Base-by-base conservation (phyloP, 2,329 filamentous ascomycete species). In the Fusarium sp. region DNA sequence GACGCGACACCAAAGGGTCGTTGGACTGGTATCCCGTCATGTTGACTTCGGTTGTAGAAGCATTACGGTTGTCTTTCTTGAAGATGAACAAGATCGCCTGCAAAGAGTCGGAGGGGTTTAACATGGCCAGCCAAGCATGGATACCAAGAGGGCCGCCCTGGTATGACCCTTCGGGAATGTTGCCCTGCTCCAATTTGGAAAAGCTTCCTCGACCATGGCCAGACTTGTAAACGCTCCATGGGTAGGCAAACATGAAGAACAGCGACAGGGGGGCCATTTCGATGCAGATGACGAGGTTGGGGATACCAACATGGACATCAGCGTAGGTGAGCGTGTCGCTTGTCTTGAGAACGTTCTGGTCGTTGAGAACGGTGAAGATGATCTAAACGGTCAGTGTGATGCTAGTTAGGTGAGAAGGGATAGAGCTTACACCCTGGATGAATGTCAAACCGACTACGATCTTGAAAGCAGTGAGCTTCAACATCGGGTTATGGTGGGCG, bases 391-490 rank as follows among this genome's bases (percentile, higher is more conserved):
- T 75, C 16, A 37, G 35, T 19, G 10, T 18, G 18, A 38, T 38
- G 14, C 10, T 31, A 11, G 11, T 12, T 10, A 31, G 29, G 29
- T 12, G 11, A 31, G 29, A 31, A 31, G 11, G 11, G 4, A 31
- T 31, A 31, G 11, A 31, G 29, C 29, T 56, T 52, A 76, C 73
- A 5, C 60, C 63, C 33, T 76, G 74, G 8, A 73, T 15, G 39
- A 76, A 73, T 1, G 69, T 61, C 58, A 74, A 51, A 1, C 66
- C 52, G 27, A 76, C 74, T 1, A 76, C 56, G 10, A 66, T 58
- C 23, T 76, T 76, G 44, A 76, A 76, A 2, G 73, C 59, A 12
- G 73, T 63, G 11, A 76, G 63, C 54, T 76, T 76, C 10, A 70
- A n/a, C 19, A 76, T 58, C 0, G 74, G 74, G 9, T 48, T 63